Conservation (phyloP, 2,329 filamentous ascomycete genomes). For the Aureobasidium sp. region DNA sequence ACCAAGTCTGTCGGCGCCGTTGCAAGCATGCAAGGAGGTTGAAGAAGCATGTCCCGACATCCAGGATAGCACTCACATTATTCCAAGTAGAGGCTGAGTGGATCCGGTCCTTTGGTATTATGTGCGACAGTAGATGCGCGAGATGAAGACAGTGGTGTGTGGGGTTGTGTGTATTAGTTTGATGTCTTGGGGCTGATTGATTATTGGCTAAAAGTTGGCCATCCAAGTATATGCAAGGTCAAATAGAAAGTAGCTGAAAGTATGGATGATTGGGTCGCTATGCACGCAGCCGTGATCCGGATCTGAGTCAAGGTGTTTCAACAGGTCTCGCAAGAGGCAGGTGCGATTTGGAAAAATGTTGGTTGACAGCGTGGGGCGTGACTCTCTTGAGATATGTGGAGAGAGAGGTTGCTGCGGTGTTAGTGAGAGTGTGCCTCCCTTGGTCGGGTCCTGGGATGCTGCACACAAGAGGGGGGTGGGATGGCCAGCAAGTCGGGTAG, state of each 20-base stretch:
- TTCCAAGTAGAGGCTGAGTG: constrained; percentile 13
- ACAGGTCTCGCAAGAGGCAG: constrained; percentile 15
- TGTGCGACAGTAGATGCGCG: constrained; percentile 14
- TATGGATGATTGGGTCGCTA: constrained; percentile 1
- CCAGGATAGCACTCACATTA: constrained; percentile 15
- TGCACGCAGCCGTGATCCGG: constrained; percentile 13
- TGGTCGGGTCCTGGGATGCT: constrained; percentile 1
- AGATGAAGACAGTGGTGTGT: constrained; percentile 12
- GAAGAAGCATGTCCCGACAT: constrained; percentile 10
- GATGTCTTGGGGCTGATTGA: constrained; percentile 13
- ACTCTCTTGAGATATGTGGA: constrained; percentile 11
- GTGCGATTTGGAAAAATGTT: background rate
- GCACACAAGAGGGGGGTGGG: constrained; percentile 3
- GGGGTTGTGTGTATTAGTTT: constrained; percentile 16
- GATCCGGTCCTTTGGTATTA: constrained; percentile 16
- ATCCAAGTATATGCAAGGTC: constrained; percentile 14
- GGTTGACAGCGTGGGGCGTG: constrained; percentile 10
- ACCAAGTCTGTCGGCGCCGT: background rate
- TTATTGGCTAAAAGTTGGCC: constrained; percentile 6
- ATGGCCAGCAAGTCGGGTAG: constrained; percentile 7
- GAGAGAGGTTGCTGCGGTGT: constrained; percentile 1
- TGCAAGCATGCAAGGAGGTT: constrained; percentile 12
- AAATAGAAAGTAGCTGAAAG: constrained; percentile 15
- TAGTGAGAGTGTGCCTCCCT: constrained; percentile 5
- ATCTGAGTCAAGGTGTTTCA: constrained; percentile 17